Base-by-base conservation (phyloP, 495 filamentous ascomycete genomes). In the Trichoderma erinaceum region DNA sequence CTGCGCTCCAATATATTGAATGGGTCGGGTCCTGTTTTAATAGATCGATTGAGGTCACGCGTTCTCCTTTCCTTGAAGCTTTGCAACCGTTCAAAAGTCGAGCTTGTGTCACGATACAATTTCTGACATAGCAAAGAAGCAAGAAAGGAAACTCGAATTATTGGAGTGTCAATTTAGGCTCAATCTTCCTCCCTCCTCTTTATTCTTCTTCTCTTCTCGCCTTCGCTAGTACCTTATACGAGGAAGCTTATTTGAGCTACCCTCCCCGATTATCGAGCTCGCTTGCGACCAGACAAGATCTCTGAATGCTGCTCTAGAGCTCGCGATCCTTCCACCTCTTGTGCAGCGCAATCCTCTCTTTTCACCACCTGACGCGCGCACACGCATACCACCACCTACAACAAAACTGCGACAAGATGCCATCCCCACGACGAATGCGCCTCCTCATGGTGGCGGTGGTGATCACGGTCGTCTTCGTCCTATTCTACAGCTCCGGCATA, bases 361-460 rank as follows among this genome's bases (percentile, higher is more conserved):
- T 13, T 25, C 25, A 15, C 56, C 15, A 12, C 13, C 25, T 5
- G 23, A 10, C 13, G 56, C 15, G 25, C 23, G 56, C 25, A 21
- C 56, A 6, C 18, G 43, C 48, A n/a, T n/a, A n/a, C n/a, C 48
- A 23, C 5, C n/a, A 13, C 23, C 7, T 32, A 13, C 56, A 61
- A 23, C 21, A 58, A 32, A 11, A 11, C 16, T 32, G 23, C 12
- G 3, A 56, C 56, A 61, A 27, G 56, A 93, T 96, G 91, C 86
- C 87, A 72, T 91, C 90, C 1, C 83, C 83, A 72, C 85, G 92
- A 68, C 87, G 90, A 66, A 69, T 91, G 52, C 87, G 86, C 66
- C 75, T 87, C 46, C 74, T 90, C 35, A 79, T 81, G 65, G 78
- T 90, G 74, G 75, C 84, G 41, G 77, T 87, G 65, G 71, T 91